A percentile compares a stretch with the other conserved stretches of the same genome.
phyloP scores from a whole-genome alignment of 441 rosid genomes.

The Pelargonium exstipulatum region DNA sequence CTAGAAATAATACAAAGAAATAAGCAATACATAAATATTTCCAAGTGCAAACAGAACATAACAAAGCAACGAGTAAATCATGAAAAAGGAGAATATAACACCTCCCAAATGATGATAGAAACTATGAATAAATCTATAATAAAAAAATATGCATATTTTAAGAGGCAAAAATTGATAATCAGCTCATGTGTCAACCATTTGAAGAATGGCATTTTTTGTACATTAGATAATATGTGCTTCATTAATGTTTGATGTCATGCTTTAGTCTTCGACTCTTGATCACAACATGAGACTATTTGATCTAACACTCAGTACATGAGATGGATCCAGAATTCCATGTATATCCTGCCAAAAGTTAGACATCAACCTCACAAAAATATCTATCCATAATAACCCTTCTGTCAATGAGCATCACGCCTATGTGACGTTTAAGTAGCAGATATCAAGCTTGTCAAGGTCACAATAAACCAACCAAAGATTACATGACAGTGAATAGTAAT shows the following conservation, averaged over 20 bases:
- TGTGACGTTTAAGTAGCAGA: too few species aligned
- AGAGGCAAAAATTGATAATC: neutral
- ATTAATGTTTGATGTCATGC: neutral
- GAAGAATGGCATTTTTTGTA: neutral
- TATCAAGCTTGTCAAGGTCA: too few species aligned
- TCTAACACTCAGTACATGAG: too few species aligned
- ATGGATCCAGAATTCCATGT: too few species aligned
- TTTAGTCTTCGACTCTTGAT: neutral
- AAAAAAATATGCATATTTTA: neutral
- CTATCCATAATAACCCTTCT: too few species aligned
- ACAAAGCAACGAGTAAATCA: neutral
- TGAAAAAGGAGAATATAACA: neutral
- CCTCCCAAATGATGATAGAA: neutral
- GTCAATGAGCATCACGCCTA: too few species aligned
- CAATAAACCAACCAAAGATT: too few species aligned
- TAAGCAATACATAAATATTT: neutral
- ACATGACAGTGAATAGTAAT: too few species aligned
- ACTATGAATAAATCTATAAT: neutral
- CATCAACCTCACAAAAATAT: too few species aligned
- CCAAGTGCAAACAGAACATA: neutral
- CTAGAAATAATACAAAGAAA: slow-evolving; percentile 20
- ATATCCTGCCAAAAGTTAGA: too few species aligned
- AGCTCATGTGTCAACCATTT: neutral
- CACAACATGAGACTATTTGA: neutral
- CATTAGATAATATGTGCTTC: neutral